Base-by-base conservation (phyloP, 352 stramenopile species). In the Globisporangium paroecandrum region DNA sequence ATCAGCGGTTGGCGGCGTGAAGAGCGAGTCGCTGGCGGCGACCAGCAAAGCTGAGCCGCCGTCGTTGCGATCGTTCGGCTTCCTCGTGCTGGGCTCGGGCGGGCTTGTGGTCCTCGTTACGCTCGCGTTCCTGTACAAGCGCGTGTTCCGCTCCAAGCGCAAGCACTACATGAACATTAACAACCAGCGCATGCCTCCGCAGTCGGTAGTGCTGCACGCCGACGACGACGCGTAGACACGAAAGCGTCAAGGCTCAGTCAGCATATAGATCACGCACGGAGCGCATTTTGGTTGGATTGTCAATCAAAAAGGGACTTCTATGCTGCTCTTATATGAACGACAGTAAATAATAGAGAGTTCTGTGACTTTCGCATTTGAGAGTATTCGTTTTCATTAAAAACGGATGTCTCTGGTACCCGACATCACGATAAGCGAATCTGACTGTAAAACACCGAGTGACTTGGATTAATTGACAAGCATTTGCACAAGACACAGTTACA, bases 131-230 rank as follows among this genome's bases (percentile, higher is more conserved):
- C 74, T 93, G 49, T 94, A 94, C 69, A 76, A 77, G 51, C 87
- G 83, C 20, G 75, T 94, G 15, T 93, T 92, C 75, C 75, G 77
- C 7, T 77, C 75, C 4, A 62, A 74, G 66, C 78, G 76, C 34
- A 81, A 85, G 65, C 65, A 81, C 8, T 94, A 94, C 75, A 87
- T 89, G 66, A 88, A 84, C 72, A 84, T 93, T 73, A 88, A 85
- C 69, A 78, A 76, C 58, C 68, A 81, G 32, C 65, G 56, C 18
- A 46, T 34, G 25, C 22, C 24, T 38, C 27, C 24, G 15, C 32
- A 55, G 36, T 5, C 22, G 32, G 24, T 49, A 15, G 29, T 51
- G 56, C 27, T n/a, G 7, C 43, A 68, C 29, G 43, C 10, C 3
- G 27, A 69, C 10, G 56, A 61, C 22, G 24, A 60, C 6, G 62